phyloP scores from a whole-genome alignment of 495 filamentous ascomycete species.

The Penicillium cinerascens region DNA sequence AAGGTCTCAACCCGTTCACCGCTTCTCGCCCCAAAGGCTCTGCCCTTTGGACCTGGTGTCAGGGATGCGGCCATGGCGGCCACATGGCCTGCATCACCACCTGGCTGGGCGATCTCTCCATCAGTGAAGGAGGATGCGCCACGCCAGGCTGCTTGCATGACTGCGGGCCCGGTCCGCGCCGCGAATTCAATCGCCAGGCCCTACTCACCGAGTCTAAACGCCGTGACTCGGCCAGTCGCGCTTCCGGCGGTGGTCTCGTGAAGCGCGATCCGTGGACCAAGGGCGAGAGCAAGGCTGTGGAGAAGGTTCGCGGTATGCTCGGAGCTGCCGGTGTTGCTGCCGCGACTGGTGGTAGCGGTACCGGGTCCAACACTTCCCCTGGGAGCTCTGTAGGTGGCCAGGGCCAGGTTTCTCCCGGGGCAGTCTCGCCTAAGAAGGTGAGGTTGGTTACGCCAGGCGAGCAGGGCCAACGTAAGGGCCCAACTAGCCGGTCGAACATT shows the following conservation, averaged over 20 bases:
- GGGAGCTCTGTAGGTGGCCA: slow-evolving; percentile 19
- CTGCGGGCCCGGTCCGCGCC: slow-evolving; percentile 62
- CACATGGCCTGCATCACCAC: slow-evolving; percentile 64
- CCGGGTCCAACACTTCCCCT: slow-evolving; percentile 23
- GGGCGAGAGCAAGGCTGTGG: slow-evolving; percentile 44
- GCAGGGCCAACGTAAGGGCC: slow-evolving; percentile 29
- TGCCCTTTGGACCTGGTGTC: slow-evolving; percentile 65
- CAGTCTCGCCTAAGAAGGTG: slow-evolving; percentile 45
- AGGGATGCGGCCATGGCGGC: slow-evolving; percentile 71
- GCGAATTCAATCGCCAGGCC: slow-evolving; percentile 41
- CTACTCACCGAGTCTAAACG: slow-evolving; percentile 34
- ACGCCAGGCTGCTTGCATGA: slow-evolving; percentile 70
- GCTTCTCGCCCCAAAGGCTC: slow-evolving; percentile 30
- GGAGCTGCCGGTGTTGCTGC: slow-evolving; percentile 28
- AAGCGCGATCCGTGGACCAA: slow-evolving; percentile 43
- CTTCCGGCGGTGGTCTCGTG: slow-evolving; percentile 34
- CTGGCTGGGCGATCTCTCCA: slow-evolving; percentile 57
- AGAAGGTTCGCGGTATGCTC: slow-evolving; percentile 48
- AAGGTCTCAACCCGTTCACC: slow-evolving; percentile 16
- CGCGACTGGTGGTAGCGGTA: slow-evolving; percentile 17
- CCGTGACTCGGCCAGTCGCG: slow-evolving; percentile 36
- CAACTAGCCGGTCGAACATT: slow-evolving; percentile 23
- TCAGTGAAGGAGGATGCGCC: slow-evolving; percentile 69
- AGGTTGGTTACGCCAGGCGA: slow-evolving; percentile 43
- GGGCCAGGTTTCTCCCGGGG: slow-evolving; percentile 21